phyloP scores from a whole-genome alignment of 441 rosid species.

The Metrosideros polymorpha region DNA sequence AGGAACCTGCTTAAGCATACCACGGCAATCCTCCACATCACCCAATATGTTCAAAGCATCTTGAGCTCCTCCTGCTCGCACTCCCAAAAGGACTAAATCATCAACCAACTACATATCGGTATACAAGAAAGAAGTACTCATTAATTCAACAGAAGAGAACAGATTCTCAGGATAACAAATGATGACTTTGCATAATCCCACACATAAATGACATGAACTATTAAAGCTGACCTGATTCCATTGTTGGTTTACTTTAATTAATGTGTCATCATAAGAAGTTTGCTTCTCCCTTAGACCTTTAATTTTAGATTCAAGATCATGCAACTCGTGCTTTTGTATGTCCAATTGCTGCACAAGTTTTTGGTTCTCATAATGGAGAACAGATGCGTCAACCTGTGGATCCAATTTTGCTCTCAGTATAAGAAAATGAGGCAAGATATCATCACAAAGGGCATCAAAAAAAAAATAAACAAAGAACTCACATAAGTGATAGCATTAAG shows the following conservation, averaged over 20 bases:
- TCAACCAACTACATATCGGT: slow-evolving; percentile 56
- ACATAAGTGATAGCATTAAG: background rate
- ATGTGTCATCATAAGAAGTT: slow-evolving; percentile 51
- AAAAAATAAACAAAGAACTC: background rate
- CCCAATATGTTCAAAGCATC: slow-evolving; percentile 36
- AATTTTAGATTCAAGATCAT: slow-evolving; percentile 54
- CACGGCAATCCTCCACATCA: slow-evolving; percentile 34
- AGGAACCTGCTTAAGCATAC: slow-evolving; percentile 14
- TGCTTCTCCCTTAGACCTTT: slow-evolving; percentile 42
- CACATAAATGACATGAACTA: background rate
- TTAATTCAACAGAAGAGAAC: background rate
- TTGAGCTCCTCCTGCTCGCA: slow-evolving; percentile 56
- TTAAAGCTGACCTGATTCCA: slow-evolving; percentile 68
- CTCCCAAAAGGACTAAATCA: slow-evolving; percentile 72
- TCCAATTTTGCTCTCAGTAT: background rate
- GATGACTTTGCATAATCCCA: background rate
- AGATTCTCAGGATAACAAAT: background rate
- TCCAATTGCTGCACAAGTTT: slow-evolving; percentile 77
- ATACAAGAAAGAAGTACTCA: background rate
- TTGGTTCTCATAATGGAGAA: slow-evolving; percentile 81
- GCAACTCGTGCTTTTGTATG: slow-evolving; percentile 58
- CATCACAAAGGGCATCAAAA: background rate
- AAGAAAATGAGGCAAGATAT: background rate
- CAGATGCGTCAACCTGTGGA: slow-evolving; percentile 62
- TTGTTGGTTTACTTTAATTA: slow-evolving; percentile 49